Evolutionary conservation across 805 yeast genomes (phyloP).

Genomic region (Suhomyces sp.): DNA sequence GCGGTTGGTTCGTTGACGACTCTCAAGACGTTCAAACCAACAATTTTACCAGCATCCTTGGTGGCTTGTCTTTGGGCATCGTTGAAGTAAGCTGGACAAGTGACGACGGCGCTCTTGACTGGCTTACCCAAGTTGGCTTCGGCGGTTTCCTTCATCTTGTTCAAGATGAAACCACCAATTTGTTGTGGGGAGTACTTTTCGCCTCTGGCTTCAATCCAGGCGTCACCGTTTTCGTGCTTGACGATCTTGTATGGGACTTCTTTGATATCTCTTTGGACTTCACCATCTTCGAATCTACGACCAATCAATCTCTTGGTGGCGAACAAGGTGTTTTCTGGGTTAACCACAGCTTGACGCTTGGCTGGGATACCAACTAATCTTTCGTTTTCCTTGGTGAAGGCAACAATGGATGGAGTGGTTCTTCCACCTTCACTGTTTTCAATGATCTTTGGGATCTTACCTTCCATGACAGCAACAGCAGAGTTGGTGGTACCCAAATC

Average conservation of each 20-base stretch:
- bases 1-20: constrained; percentile 92
- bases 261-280: constrained; percentile 85
- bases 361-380: constrained; percentile 93
- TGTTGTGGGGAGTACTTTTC: constrained; percentile 90
- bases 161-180: constrained; percentile 87
- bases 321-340: constrained; percentile 89
- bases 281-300: constrained; percentile 83
- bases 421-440: constrained; percentile 66
- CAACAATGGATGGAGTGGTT: constrained; percentile 92
- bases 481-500: constrained; percentile 89
- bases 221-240: constrained; percentile 90
- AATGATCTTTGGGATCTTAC: constrained; percentile 69
- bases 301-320: constrained; percentile 96
- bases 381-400: constrained; percentile 89
- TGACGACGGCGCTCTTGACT: constrained; percentile 85
- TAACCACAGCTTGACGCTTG: constrained; percentile 92
- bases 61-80: constrained; percentile 93
- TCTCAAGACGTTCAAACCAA: constrained; percentile 85
- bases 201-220: constrained; percentile 92
- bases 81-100: constrained; percentile 88
- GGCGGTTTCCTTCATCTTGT: constrained; percentile 98
- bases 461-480: constrained; percentile 84
- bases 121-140: constrained; percentile 86
- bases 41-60: constrained; percentile 97
- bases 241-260: constrained; percentile 90